Conservation (phyloP, 352 stramenopile genomes). For the Globisporangium nodosum region DNA sequence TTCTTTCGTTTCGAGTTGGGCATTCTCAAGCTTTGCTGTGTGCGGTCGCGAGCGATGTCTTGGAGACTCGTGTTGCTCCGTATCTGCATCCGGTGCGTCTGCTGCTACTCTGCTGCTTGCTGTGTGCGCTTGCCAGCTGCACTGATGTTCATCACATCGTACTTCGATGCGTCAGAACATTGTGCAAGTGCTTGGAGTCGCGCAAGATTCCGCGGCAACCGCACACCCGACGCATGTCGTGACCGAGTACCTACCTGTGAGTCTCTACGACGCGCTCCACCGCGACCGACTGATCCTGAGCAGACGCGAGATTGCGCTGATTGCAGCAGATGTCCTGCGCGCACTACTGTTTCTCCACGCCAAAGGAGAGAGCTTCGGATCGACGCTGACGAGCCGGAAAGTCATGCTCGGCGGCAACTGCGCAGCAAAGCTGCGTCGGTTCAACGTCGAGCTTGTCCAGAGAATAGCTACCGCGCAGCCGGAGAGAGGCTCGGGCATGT, state of each 20-base stretch:
- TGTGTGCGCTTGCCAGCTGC: too few species aligned
- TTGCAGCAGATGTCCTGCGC: constrained; percentile 36
- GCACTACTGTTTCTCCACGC: constrained; percentile 38
- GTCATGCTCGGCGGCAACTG: constrained; percentile 41
- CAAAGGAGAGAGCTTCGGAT: constrained; percentile 29
- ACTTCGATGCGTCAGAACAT: constrained; percentile 21
- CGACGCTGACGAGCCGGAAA: constrained; percentile 60
- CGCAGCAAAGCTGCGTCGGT: constrained; percentile 46
- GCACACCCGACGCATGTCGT: constrained; percentile 21
- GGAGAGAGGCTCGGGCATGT: neutral
- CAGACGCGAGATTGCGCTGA: constrained; percentile 33
- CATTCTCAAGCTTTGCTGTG: constrained; percentile 33
- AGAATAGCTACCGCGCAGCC: neutral
- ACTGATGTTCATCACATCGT: neutral
- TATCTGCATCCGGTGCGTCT: constrained; percentile 34
- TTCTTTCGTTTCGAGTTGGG: constrained; percentile 34
- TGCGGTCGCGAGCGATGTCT: constrained; percentile 16
- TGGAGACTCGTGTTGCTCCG: constrained; percentile 22
- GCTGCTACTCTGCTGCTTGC: neutral
- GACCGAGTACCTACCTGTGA: constrained; percentile 35
- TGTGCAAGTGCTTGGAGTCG: constrained; percentile 38
- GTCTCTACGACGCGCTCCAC: constrained; percentile 55
- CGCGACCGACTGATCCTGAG: constrained; percentile 30
- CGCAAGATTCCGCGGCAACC: neutral
- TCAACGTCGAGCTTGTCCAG: constrained; percentile 32